Evolutionary conservation across 768 basidiomycete species (phyloP), one percentile per base, ranked within the genome.

Genomic region (Macrocybe gigantea): DNA sequence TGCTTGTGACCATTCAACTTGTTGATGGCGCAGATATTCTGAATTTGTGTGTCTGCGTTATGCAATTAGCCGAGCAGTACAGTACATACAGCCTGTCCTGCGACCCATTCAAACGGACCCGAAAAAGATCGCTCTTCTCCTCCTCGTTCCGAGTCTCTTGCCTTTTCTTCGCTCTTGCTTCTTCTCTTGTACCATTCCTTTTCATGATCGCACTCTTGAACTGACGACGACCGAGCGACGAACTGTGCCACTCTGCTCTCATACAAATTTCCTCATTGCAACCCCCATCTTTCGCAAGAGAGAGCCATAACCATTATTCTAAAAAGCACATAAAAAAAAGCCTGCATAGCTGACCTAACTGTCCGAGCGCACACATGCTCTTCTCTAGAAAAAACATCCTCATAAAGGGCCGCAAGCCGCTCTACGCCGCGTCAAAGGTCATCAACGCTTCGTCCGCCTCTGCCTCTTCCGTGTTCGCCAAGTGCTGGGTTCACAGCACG

Each of bases 351-450:
- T 38, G 3, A 11, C 2, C 36, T 38, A 2, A 38, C 36, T 38
- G 2, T 11, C 4, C 11, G 4, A 38, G 14, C 29, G 10, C 35
- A 49, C 53, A 57, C 44, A 77, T 77, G 74, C 62, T 72, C 47
- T 73, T 77, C 59, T 78, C 75, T 52, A 76, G 75, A 60, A 75
- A 78, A 53, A 65, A 57, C n/a, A 63, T 77, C 56, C 56, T 78
- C 36, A 71, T 71, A 29, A 77, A 75, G 57, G 74, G 79, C 50
- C 75, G 70, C 55, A 71, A 69, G 56, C 79, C 82, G 32, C 60
- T 83, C 30, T 75, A 76, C 52, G 78, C 72, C n/a, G 81, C 79
- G 6, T 77, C 79, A 44, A 59, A 70, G 63, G 75, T 80, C 57
- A 57, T 78, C 50, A 77, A 76, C 62, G 68, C 73, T 44, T 71